Base-by-base conservation (phyloP, 2,329 filamentous ascomycete species). In the Stemphylium beticola region DNA sequence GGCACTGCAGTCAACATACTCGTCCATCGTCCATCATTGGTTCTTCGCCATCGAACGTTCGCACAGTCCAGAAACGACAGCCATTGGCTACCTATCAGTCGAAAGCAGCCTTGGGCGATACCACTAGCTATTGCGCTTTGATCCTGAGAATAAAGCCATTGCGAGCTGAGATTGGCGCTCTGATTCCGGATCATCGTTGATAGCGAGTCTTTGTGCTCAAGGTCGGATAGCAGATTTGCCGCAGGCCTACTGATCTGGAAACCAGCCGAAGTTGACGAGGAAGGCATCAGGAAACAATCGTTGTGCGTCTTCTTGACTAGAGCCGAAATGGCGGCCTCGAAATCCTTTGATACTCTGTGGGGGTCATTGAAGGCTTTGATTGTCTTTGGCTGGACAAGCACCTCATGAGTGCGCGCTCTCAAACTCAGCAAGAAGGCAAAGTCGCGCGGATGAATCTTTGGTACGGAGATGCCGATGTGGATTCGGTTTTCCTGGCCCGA, bases 41-140 rank as follows among this genome's bases (percentile, higher is more conserved):
- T 63, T 22, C 62, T 51, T 17, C 64, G 42, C 65, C 67, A 71
- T 20, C 67, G 66, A 20, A 71, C 37, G 42, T 69, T 71, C 1
- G 38, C 42, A 49, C 60, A 60, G 42, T 64, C 62, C 15, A 69
- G 62, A 22, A 58, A 66, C 0, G 57, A 15, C 4, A 70, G 57
- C 67, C 67, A 71, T 17, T 49, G 61, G 42, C 61, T 68, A 6
- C 66, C 67, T 12, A 70, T 64, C 10, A 71, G 55, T 6, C 64
- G 64, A 22, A 68, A 58, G 24, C 52, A 49, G 22, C 58, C 58
- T 53, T 63, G 60, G 1, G 62, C 61, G 11, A 71, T 61, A 8
- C 67, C 67, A 41, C 53, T 63, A 3, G 63, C 58, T 32, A 71
- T 45, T 2, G 66, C 65, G 34, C 49, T 58, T 32, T 70, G 68